Evolutionary conservation across 192 early-diverging fungal genomes (phyloP).

Genomic region (Backusella macrospora): DNA sequence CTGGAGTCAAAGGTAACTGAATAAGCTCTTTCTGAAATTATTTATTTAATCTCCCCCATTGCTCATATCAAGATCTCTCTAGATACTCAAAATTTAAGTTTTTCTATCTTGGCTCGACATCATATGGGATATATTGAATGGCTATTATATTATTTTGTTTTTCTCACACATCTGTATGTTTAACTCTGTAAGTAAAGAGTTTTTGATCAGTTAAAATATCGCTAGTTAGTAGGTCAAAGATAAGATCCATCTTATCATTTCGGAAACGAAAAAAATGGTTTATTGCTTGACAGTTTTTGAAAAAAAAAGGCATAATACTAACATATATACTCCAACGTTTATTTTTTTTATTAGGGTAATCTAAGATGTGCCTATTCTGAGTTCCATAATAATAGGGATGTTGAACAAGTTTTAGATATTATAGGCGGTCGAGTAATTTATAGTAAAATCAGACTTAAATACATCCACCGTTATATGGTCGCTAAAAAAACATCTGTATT

Average conservation of each 20-base stretch:
- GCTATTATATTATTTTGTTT: neutral
- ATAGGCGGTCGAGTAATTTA: conserved; percentile 71
- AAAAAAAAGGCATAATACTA: neutral
- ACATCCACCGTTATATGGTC: neutral
- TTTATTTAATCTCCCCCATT: neutral
- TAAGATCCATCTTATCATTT: neutral
- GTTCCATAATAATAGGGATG: conserved; percentile 68
- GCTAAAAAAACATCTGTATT: neutral
- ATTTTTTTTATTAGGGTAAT: neutral
- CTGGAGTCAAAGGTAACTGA: conserved; percentile 5
- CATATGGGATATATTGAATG: neutral
- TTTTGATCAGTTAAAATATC: neutral
- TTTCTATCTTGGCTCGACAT: neutral
- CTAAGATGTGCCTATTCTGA: conserved; percentile 87
- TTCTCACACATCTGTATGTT: neutral
- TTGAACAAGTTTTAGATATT: conserved; percentile 67
- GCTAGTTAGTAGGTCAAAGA: conserved; percentile 7
- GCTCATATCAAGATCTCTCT: neutral
- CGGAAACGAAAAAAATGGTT: neutral
- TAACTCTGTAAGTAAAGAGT: neutral
- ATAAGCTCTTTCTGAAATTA: neutral
- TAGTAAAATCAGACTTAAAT: conserved; percentile 48
- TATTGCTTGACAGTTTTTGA: neutral
- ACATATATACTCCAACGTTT: neutral
- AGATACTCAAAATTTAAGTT: neutral